phyloP scores from a whole-genome alignment of 306 rosid species.

The Prunus salicina region DNA sequence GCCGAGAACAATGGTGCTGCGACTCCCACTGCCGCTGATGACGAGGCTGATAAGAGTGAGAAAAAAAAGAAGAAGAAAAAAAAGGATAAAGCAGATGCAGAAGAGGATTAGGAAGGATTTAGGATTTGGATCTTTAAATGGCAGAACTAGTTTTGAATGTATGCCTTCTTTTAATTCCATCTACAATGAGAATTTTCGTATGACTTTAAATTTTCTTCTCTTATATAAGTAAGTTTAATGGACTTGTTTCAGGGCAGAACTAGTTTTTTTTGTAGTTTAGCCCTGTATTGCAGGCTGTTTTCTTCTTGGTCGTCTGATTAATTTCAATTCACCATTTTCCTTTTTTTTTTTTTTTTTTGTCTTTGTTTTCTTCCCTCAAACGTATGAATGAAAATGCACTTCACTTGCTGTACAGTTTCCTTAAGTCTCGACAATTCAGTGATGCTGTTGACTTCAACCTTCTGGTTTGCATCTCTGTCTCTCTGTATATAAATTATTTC shows the following conservation, averaged over 20 bases:
- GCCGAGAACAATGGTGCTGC: constrained; percentile 31
- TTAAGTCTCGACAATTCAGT: no score
- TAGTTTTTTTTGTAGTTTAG: constrained; percentile 11
- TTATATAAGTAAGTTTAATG: constrained; percentile 15
- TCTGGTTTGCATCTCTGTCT: no score
- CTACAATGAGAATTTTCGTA: constrained; percentile 15
- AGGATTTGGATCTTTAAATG: constrained; percentile 6
- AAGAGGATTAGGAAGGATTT: constrained; percentile 37
- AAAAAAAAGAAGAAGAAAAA: constrained; percentile 56
- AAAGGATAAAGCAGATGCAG: constrained; percentile 47
- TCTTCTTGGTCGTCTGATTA: not conserved
- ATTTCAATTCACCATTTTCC: not conserved
- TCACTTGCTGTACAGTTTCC: not conserved
- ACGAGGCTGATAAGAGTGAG: constrained; percentile 47
- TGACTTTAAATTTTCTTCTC: not conserved
- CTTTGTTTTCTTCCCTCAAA: not conserved
- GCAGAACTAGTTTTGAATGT: constrained; percentile 12
- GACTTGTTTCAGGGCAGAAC: not conserved
- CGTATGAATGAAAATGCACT: not conserved
- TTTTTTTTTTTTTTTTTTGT: not conserved
- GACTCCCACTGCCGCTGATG: constrained; percentile 15
- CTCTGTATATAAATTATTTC: no score
- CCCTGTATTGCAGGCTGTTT: not conserved
- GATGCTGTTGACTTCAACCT: no score
- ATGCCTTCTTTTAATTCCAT: constrained; percentile 7